phyloP scores from a whole-genome alignment of 192 early-diverging fungal species.

The Umbelopsis sp. region DNA sequence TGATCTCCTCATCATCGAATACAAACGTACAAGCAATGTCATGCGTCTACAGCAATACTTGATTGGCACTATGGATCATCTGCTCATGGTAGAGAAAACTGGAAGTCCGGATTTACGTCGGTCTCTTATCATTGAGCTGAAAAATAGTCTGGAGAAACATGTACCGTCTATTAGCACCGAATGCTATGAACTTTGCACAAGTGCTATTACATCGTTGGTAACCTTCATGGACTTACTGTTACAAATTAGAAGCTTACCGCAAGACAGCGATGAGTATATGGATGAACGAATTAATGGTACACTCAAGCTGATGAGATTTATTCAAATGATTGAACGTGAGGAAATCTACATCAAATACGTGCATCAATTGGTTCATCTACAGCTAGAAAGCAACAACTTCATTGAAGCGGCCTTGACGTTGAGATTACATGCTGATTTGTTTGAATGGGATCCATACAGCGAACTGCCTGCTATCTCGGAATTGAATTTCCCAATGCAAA shows the following conservation, averaged over 20 bases:
- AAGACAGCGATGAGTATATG: constrained; percentile 48
- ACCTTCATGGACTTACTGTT: constrained; percentile 55
- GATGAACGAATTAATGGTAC: constrained; percentile 65
- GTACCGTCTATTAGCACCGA: background rate
- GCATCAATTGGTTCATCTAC: constrained; percentile 60
- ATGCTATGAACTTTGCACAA: constrained; percentile 17
- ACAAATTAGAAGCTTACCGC: constrained; percentile 56
- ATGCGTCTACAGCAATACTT: constrained; percentile 32
- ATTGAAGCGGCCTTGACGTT: constrained; percentile 71
- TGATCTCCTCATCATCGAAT: constrained; percentile 38
- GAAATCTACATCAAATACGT: constrained; percentile 71
- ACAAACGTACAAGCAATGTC: constrained; percentile 27
- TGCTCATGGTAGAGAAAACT: constrained; percentile 46
- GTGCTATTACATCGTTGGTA: constrained; percentile 50
- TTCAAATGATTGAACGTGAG: constrained; percentile 58
- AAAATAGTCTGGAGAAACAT: constrained; percentile 13
- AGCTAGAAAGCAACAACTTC: constrained; percentile 53
- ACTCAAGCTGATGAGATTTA: constrained; percentile 65
- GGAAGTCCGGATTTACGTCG: constrained; percentile 30
- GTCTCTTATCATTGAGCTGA: constrained; percentile 33
- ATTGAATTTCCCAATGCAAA: constrained; percentile 51
- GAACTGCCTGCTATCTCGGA: constrained; percentile 51
- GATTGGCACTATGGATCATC: constrained; percentile 39
- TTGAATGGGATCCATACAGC: constrained; percentile 60
- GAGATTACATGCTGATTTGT: constrained; percentile 66